Evolutionary conservation across 2,329 filamentous ascomycete species (phyloP), one percentile per base, ranked within the genome.

Genomic region (Cercospora brassicicola): DNA sequence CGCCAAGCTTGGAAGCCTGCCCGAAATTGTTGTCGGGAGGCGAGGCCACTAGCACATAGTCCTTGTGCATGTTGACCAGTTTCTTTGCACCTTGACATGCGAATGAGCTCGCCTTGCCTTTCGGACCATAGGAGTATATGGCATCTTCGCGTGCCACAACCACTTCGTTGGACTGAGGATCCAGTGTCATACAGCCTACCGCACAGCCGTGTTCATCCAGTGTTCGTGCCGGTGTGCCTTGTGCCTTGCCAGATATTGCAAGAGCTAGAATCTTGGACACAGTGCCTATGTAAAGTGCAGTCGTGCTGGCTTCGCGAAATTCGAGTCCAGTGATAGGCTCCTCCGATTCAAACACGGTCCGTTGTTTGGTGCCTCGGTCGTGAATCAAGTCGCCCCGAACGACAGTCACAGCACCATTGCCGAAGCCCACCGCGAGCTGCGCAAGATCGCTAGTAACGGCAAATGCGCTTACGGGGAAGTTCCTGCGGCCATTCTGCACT

Each of bases 381-480:
- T 99, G 93, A 74, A 99, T 92, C 59, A 99, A 84, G 78, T 99
- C 95, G 69, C 96, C 95, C 67, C 95, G 88, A 66, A 99, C 92
- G 30, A 99, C 89, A 0, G 93, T 96, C 11, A 99, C 94, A 0
- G 94, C 89, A 7, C 95, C 95, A 80, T 99, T 98, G 11, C 91
- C 95, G 78, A 99, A 99, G 4, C 95, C 96, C 6, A 98, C 91
- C 3, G 94, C 95, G 30, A 98, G 88, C 82, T 99, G 95, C 4
- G 92, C 92, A 26, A 99, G 84, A 79, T 98, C 94, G 59, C 93
- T 91, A 30, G 95, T 88, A 0, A 92, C 91, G 11, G 93, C 88
- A 74, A 99, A 95, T 0, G 94, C 93, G 8, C 93, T 96, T 70
- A 97, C 91, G n/a, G 95, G 95, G 79, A 97, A 98, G 74, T 91